A percentile compares a stretch with the other conserved stretches of the same genome.
These are phyloP conservation scores for Pseudogymnoascus sp. DNA, from an alignment of 2,329 filamentous ascomycete species.

Conservation along the genomic window DNA sequence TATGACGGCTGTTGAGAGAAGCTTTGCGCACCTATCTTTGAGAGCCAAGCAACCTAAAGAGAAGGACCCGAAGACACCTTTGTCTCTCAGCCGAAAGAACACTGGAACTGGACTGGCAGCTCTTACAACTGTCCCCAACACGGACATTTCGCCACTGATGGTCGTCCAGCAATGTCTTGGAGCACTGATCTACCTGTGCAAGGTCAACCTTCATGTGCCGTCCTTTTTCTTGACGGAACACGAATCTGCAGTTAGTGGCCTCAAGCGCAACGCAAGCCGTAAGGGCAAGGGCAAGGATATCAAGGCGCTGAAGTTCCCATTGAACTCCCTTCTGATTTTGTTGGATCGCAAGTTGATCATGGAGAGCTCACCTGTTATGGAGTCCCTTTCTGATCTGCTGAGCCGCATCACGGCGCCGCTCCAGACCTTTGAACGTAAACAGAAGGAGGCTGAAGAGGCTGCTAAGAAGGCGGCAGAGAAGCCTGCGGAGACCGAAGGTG, in stretches of 20 bases:
- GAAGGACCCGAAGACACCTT: conserved; percentile 63
- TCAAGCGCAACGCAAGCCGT: conserved; percentile 67
- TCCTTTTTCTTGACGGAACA: conserved; percentile 93
- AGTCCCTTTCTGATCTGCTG: conserved; percentile 76
- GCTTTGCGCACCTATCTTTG: conserved; percentile 85
- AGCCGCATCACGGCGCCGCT: conserved; percentile 84
- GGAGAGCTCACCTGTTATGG: conserved; percentile 96
- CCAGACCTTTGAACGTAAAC: conserved; percentile 70
- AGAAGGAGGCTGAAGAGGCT: conserved; percentile 61
- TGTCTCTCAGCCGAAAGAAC: conserved; percentile 65
- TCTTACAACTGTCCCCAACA: conserved; percentile 48
- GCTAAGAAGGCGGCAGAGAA: conserved; percentile 37
- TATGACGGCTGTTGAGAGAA: conserved; percentile 86
- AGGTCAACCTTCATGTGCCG: conserved; percentile 72
- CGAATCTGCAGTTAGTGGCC: conserved; percentile 61
- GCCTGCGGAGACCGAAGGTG: conserved; percentile 23
- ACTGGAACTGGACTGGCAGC: conserved; percentile 45
- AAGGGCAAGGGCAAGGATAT: conserved; percentile 85
- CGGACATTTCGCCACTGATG: conserved; percentile 86
- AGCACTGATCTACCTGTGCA: conserved; percentile 73
- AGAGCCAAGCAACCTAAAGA: conserved; percentile 74
- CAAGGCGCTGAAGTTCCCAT: conserved; percentile 76
- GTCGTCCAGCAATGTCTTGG: conserved; percentile 93
- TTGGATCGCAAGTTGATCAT: conserved; percentile 92
- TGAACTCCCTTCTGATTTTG: conserved; percentile 82